These are phyloP conservation scores for Gossypium davidsonii DNA, from an alignment of 441 rosid species.

Conservation along the genomic window DNA sequence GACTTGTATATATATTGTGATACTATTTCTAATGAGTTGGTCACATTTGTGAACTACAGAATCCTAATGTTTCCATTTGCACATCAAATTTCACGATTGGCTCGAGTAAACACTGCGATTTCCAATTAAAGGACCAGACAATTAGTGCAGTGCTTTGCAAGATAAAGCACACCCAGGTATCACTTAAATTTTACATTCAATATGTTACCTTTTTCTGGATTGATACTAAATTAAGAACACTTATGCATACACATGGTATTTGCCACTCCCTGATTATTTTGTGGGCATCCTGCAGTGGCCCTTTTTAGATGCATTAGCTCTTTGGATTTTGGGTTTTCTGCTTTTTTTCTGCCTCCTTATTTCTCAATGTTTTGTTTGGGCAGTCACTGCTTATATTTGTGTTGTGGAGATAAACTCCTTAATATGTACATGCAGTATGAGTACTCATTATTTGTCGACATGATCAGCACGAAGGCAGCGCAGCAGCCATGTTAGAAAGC, in stretches of 20 bases:
- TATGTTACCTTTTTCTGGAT: constrained; percentile 1
- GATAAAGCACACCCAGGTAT: constrained; percentile 65
- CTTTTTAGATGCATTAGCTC: constrained; percentile 10
- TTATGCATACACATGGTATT: not conserved
- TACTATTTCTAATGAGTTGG: constrained; percentile 1
- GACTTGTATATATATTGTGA: not conserved
- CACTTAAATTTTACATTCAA: not conserved
- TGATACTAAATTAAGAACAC: constrained; percentile 7
- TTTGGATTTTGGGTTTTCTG: constrained; percentile 6
- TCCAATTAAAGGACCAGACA: constrained; percentile 43
- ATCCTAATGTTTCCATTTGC: constrained; percentile 38
- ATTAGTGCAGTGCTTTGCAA: constrained; percentile 49
- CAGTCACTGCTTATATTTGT: constrained; percentile 18
- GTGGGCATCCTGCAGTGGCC: constrained; percentile 3
- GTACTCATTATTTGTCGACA: constrained; percentile 69
- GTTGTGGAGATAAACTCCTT: constrained; percentile 52
- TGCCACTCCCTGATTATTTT: not conserved
- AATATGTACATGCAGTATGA: constrained; percentile 56
- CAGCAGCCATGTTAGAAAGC: constrained; percentile 67
- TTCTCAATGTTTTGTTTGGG: not conserved
- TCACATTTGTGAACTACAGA: constrained; percentile 32
- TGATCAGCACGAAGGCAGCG: constrained; percentile 75
- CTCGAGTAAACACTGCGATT: constrained; percentile 45
- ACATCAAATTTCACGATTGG: constrained; percentile 45
- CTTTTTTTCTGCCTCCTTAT: not conserved